phyloP scores from a whole-genome alignment of 257 asterid species.

The Coffea eugenioides region DNA sequence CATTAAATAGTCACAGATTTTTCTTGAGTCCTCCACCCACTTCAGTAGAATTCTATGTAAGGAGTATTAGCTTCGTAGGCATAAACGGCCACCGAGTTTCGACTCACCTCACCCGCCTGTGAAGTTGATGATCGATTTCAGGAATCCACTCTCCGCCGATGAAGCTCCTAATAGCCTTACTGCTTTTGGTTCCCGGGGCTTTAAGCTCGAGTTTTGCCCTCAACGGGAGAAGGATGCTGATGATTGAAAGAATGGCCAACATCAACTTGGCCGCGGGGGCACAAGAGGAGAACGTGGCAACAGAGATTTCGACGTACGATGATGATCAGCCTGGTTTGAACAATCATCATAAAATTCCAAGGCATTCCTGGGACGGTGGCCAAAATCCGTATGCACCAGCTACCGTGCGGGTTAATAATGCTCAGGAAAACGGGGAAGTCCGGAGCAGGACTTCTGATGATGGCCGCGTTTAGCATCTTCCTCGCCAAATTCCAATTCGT shows the following conservation, averaged over 20 bases:
- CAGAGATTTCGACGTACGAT: slow-evolving; percentile 3
- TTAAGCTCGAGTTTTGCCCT: slow-evolving; percentile 7
- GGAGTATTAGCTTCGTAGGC: no score
- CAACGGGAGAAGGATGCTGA: slow-evolving; percentile 12
- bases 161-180: background rate
- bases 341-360: slow-evolving; percentile 49
- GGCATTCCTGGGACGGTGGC: slow-evolving; percentile 39
- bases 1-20: slow-evolving; percentile 11
- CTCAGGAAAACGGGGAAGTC: background rate
- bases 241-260: background rate
- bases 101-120: background rate
- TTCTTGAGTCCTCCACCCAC: slow-evolving; percentile 13
- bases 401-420: background rate
- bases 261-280: background rate
- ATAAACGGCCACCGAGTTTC: no score
- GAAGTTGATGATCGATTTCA: background rate
- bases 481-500: background rate
- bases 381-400: slow-evolving; percentile 20
- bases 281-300: background rate
- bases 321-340: slow-evolving; percentile 20
- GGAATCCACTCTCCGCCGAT: background rate
- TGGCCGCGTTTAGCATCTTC: background rate
- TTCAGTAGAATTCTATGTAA: background rate
- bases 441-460: background rate
- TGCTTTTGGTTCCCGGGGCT: slow-evolving; percentile 13